These are phyloP conservation scores for Ogataea methanolica DNA, from an alignment of 805 yeast genomes.

Conservation along the genomic window DNA sequence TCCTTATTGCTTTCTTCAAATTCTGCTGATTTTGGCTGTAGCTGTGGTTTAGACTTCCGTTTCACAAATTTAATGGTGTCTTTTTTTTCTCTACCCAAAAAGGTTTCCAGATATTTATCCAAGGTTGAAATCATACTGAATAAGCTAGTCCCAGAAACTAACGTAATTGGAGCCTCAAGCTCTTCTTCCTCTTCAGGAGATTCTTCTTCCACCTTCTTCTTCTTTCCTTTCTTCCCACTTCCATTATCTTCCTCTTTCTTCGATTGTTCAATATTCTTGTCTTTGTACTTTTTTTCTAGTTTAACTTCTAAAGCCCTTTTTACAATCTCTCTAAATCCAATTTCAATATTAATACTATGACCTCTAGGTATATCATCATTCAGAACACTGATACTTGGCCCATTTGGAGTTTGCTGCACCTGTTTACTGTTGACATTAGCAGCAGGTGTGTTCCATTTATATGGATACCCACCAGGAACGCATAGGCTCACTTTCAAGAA, in stretches of 20 bases:
- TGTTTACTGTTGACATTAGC: no score
- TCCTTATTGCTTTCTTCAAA: slow-evolving; percentile 1
- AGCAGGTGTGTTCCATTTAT: no score
- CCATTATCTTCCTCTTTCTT: slow-evolving; percentile 4
- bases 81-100: slow-evolving; percentile 54
- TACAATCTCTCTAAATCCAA: slow-evolving; percentile 51
- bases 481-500: slow-evolving; percentile 47
- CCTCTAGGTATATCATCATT: slow-evolving; percentile 71
- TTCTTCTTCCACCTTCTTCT: slow-evolving; percentile 5
- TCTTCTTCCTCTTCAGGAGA: neutral
- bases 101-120: slow-evolving; percentile 53
- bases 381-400: slow-evolving; percentile 50
- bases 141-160: slow-evolving; percentile 47
- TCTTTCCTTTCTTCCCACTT: slow-evolving; percentile 11
- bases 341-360: slow-evolving; percentile 59
- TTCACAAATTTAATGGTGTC: slow-evolving; percentile 58
- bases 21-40: slow-evolving; percentile 1
- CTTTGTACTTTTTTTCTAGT: slow-evolving; percentile 18
- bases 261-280: neutral
- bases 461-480: slow-evolving; percentile 55
- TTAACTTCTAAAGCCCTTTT: slow-evolving; percentile 32
- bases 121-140: slow-evolving; percentile 50
- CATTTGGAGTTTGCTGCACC: slow-evolving; percentile 7
- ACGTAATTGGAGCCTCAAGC: slow-evolving; percentile 12
- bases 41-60: slow-evolving; percentile 15